Evolutionary conservation across 805 yeast genomes (phyloP).

Genomic region (Wickerhamiella galacta): DNA sequence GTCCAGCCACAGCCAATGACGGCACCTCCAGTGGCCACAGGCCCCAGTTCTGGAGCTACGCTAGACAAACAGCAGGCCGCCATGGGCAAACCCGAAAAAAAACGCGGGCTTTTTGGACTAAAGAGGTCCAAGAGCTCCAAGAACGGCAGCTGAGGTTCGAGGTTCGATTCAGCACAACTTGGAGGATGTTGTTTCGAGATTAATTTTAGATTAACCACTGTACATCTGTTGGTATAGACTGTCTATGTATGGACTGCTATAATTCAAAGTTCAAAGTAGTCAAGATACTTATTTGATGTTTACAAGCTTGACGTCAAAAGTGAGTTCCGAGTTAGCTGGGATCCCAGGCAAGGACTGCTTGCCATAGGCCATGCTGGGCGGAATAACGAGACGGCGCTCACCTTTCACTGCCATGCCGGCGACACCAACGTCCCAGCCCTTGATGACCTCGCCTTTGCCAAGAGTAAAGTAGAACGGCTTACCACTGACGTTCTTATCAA

Average conservation of each 20-base stretch:
- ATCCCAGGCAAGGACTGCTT: conserved; percentile 87
- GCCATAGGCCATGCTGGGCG: conserved; percentile 95
- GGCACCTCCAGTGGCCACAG: background rate
- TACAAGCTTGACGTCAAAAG: conserved; percentile 89
- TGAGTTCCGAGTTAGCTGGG: conserved; percentile 92
- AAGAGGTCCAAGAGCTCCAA: background rate
- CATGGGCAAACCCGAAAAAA: background rate
- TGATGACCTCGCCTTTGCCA: conserved; percentile 96
- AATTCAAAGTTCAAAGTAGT: no score
- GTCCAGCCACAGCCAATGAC: conserved; percentile 2
- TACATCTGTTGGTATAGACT: no score
- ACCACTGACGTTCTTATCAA: conserved; percentile 94
- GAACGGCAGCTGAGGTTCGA: no score
- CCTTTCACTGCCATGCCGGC: conserved; percentile 98
- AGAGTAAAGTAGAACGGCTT: conserved; percentile 83
- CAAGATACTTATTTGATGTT: conserved; percentile 47
- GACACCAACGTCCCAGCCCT: conserved; percentile 98
- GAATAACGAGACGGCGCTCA: conserved; percentile 93
- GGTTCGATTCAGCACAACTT: no score
- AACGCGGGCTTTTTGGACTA: background rate
- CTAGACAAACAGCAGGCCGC: background rate
- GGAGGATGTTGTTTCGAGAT: no score
- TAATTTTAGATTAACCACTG: no score
- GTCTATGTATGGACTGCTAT: no score
- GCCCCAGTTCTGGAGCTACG: background rate